Conservation (phyloP, 768 basidiomycete species). For the Trametes gibbosa region DNA sequence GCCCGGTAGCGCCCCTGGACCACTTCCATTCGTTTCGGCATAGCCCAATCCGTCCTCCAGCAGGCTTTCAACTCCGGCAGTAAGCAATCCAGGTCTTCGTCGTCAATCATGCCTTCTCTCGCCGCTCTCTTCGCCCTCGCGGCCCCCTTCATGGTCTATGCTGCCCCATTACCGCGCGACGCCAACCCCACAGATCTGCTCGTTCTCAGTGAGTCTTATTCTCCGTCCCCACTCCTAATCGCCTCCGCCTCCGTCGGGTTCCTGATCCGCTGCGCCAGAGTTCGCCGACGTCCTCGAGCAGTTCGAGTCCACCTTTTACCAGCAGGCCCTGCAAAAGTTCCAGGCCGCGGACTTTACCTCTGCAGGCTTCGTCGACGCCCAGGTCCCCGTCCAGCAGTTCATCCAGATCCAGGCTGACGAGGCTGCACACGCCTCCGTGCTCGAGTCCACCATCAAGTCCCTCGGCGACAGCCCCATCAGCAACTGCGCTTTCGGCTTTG, state of each 20-base stretch:
- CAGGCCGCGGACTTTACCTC: slow-evolving; percentile 54
- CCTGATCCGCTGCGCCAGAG: slow-evolving; percentile 38
- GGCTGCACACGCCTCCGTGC: slow-evolving; percentile 50
- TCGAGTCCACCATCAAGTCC: slow-evolving; percentile 52
- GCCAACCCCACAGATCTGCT: slow-evolving; percentile 43
- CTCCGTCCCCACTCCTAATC: background rate
- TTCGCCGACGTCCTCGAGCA: slow-evolving; percentile 77
- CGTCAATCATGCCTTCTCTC: slow-evolving; percentile 23
- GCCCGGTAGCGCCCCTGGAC: slow-evolving; percentile 70
- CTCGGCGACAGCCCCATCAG: slow-evolving; percentile 54
- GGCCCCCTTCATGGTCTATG: slow-evolving; percentile 24
- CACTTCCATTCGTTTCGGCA: slow-evolving; percentile 27
- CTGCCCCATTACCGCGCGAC: slow-evolving; percentile 32
- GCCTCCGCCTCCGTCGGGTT: background rate
- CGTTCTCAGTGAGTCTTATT: slow-evolving; percentile 53
- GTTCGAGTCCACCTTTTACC: slow-evolving; percentile 68
- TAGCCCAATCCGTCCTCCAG: slow-evolving; percentile 23
- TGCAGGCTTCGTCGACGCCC: slow-evolving; percentile 60
- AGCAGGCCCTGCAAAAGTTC: slow-evolving; percentile 64
- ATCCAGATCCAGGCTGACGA: slow-evolving; percentile 61
- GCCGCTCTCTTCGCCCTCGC: slow-evolving; percentile 27
- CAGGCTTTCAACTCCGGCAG: slow-evolving; percentile 28
- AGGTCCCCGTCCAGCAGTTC: slow-evolving; percentile 61
- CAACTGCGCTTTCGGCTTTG: slow-evolving; percentile 69
- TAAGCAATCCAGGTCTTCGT: slow-evolving; percentile 6